Evolutionary conservation across 2,329 filamentous ascomycete genomes (phyloP), one percentile per base, ranked within the genome.

Genomic region (Dactylellina leptospora): DNA sequence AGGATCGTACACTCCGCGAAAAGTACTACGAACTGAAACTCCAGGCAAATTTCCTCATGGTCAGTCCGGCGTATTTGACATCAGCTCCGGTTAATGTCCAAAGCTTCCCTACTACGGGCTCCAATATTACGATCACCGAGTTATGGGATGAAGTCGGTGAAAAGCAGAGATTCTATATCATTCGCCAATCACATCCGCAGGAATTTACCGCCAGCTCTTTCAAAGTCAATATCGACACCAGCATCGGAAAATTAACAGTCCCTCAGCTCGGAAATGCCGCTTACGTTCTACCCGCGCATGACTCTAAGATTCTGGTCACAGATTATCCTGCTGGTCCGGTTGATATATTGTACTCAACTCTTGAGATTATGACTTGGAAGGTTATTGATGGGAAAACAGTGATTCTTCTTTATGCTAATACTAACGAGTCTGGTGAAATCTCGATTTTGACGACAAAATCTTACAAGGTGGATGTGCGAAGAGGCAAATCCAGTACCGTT

Each of bases 1-100:
- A 95, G 77, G 87, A 90, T 42, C 84, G 90, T 22, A 84, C 84
- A 0, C 81, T 93, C 2, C 84, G 90, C 1, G 89, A 92, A 77
- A 93, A 93, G 78, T 93, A 92, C 78, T 88, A 87, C 42, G 90
- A 95, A 78, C 82, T 90, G 23, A 95, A 93, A 77, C 84, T 93
- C 0, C 82, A 91, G 74, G 89, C 86, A 23, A 89, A 91, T 75
- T 93, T 93, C 79, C 79, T 91, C 56, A 88, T 88, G 75, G 88
- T 87, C 0, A 90, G 89, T 0, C 88, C 89, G 0, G 86, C 85
- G 0, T 93, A 91, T 75, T 80, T 92, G 16, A 84, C 85, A 1
- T 85, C 87, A 0, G 82, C 81, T 0, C 84, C 87, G 0, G 58
- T 63, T 8, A 45, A 63, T 28, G 66, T 71, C 16, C 66, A 63